A percentile compares a stretch with the other conserved stretches of the same genome.
phyloP scores from a whole-genome alignment of 202 grass and related monocot species.

The Setaria italica region DNA sequence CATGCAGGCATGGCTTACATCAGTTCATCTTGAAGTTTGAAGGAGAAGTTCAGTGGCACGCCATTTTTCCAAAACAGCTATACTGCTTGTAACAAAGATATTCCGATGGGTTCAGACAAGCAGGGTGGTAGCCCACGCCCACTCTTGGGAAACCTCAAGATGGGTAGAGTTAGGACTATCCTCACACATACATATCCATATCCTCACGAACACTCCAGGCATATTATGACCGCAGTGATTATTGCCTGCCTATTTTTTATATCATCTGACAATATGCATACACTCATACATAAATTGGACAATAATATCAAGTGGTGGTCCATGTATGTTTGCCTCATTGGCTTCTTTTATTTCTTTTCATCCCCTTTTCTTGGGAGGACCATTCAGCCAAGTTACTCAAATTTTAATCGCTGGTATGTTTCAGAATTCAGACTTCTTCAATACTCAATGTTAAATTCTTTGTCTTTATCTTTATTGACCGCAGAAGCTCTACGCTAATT shows the following conservation, averaged over 20 bases:
- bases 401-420: conserved; percentile 93
- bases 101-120: conserved; percentile 69
- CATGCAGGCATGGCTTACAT: conserved; percentile 21
- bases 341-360: conserved; percentile 99
- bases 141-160: conserved; percentile 74
- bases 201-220: conserved; percentile 89
- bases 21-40: conserved; percentile 23
- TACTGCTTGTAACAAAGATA: conserved; percentile 30
- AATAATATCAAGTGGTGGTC: conserved; percentile 98
- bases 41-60: conserved; percentile 6
- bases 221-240: conserved; percentile 94
- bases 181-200: conserved; percentile 89
- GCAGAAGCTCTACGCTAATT: conserved; percentile 2
- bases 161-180: conserved; percentile 81
- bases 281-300: conserved; percentile 92
- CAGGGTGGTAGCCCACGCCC: conserved; percentile 70
- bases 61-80: conserved; percentile 1
- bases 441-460: background rate
- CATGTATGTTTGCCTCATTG: conserved; percentile 97
- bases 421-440: background rate
- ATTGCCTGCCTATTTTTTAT: conserved; percentile 91
- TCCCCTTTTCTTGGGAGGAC: conserved; percentile 95
- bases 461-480: background rate
- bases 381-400: conserved; percentile 93
- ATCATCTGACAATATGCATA: conserved; percentile 97